Conservation (phyloP, 371 early-diverging fungal species). For the Haplosporangium sp. region DNA sequence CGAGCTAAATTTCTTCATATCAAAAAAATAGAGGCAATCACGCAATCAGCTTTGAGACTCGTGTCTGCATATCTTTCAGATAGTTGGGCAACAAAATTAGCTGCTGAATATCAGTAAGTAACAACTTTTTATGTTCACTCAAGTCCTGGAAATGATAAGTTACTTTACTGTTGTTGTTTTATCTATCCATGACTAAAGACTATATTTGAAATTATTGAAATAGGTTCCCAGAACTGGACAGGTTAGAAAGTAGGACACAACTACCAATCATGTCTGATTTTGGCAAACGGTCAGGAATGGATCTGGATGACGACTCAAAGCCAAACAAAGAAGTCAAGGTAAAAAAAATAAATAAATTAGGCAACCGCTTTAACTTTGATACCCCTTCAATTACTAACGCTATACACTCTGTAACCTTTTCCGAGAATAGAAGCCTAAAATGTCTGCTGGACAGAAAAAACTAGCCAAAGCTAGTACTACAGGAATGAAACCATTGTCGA, state of each 20-base stretch:
- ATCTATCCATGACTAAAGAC: background rate
- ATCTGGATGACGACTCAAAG: constrained; percentile 37
- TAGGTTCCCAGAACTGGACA: constrained; percentile 50
- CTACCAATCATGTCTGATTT: constrained; percentile 29
- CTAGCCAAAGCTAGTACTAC: constrained; percentile 53
- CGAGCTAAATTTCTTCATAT: too few species aligned
- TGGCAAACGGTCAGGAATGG: constrained; percentile 47
- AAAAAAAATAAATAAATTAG: background rate
- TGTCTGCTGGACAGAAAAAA: constrained; percentile 47
- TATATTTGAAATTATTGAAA: background rate
- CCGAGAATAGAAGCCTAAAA: constrained; percentile 42
- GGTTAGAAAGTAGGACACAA: constrained; percentile 41
- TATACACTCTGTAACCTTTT: too few species aligned
- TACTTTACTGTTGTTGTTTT: background rate
- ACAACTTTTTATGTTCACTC: background rate
- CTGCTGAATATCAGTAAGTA: constrained; percentile 31
- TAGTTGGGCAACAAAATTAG: constrained; percentile 34
- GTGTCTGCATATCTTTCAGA: constrained; percentile 41
- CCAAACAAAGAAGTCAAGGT: constrained; percentile 38
- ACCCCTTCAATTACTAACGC: too few species aligned
- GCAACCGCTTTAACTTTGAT: too few species aligned
- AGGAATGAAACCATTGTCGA: constrained; percentile 54
- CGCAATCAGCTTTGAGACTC: constrained; percentile 25
- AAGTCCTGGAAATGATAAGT: background rate
- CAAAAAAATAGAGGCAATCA: constrained; percentile 36